Evolutionary conservation across 2,329 filamentous ascomycete genomes (phyloP).

Genomic region (Calonectria pteridis): DNA sequence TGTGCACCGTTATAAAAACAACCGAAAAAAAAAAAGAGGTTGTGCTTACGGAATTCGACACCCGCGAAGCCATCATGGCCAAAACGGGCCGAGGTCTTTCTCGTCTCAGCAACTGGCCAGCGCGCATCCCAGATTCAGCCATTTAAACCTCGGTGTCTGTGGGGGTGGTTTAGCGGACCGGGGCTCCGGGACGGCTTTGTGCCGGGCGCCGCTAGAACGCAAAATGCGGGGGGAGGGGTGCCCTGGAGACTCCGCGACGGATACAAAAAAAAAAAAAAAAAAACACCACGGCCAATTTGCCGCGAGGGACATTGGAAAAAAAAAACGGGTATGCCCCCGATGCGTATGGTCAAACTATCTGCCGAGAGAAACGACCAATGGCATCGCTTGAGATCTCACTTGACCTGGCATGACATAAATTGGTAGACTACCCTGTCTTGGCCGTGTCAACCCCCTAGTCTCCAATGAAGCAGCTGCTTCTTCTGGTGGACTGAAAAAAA

Average conservation of each 20-base stretch:
- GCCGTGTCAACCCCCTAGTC: too few relatives aligned
- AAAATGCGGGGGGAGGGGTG: neutral
- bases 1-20: neutral
- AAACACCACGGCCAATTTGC: neutral
- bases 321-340: neutral
- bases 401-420: neutral
- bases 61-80: neutral
- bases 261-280: neutral
- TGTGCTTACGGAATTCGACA: neutral
- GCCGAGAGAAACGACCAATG: neutral
- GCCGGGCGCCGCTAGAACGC: neutral
- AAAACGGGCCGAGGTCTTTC: constrained; percentile 7
- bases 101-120: neutral
- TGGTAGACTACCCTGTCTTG: too few relatives aligned
- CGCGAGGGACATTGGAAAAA: neutral
- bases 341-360: neutral
- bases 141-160: neutral
- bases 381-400: too few relatives aligned
- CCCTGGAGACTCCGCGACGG: neutral
- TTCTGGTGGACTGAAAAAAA: neutral
- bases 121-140: neutral
- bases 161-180: constrained; percentile 12
- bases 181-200: neutral
- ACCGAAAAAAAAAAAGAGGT: neutral
- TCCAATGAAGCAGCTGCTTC: neutral